phyloP scores from a whole-genome alignment of 805 yeast species.

The Ogataea angusta region DNA sequence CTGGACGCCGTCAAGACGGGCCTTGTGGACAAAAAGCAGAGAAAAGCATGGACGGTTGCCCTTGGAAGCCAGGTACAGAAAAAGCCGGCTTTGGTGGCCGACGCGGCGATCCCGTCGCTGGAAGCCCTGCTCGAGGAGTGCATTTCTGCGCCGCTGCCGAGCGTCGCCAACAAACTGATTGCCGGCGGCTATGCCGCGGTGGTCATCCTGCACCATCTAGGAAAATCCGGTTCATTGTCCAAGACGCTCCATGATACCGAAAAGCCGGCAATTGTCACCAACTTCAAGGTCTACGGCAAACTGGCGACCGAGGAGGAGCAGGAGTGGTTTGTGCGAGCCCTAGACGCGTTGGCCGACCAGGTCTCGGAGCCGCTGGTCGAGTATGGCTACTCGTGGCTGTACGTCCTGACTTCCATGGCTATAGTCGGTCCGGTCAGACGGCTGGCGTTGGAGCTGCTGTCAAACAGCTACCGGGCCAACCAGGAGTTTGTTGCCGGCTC shows the following conservation, averaged over 20 bases:
- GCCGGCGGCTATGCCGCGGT: constrained; percentile 52
- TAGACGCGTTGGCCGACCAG: constrained; percentile 32
- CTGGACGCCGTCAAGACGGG: constrained; percentile 48
- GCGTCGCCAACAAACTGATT: constrained; percentile 50
- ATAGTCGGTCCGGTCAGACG: constrained; percentile 36
- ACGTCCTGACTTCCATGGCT: constrained; percentile 40
- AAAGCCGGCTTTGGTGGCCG: constrained; percentile 19
- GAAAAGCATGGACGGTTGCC: constrained; percentile 64
- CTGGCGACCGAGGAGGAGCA: constrained; percentile 43
- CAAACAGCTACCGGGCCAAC: constrained; percentile 29
- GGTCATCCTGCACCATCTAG: constrained; percentile 20
- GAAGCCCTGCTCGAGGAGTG: constrained; percentile 41
- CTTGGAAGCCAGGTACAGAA: constrained; percentile 35
- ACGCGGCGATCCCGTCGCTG: constrained; percentile 25
- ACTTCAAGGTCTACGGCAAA: constrained; percentile 49
- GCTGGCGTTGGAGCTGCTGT: constrained; percentile 33
- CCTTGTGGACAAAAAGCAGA: constrained; percentile 58
- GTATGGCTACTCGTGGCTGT: constrained; percentile 50
- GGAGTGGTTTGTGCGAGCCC: constrained; percentile 50
- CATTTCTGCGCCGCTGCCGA: constrained; percentile 48
- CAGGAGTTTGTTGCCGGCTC: constrained; percentile 42
- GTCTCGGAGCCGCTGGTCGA: constrained; percentile 16
- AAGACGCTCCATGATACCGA: constrained; percentile 38
- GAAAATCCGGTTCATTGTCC: constrained; percentile 28
- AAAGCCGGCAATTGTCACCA: constrained; percentile 48